Evolutionary conservation across 2,329 filamentous ascomycete species (phyloP), one percentile per base, ranked within the genome.

Genomic region (Arthrobotrys pseudoclavata): DNA sequence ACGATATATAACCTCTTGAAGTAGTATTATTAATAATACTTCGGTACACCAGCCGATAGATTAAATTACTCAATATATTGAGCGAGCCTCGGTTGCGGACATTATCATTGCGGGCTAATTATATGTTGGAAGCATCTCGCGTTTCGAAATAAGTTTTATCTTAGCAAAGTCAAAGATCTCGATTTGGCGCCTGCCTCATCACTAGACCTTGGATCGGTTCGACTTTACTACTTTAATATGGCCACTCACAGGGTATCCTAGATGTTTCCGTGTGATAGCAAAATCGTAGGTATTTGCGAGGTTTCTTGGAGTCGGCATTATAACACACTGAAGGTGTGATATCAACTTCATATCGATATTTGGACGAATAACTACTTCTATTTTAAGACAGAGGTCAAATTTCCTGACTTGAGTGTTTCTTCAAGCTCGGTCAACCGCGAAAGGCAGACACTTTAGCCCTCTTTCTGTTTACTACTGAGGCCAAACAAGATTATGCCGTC

Each of bases 121-220:
- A 57, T 63, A 15, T 31, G 45, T 18, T 45, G 37, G 42, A 50
- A 62, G 20, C 40, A 62, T n/a, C 29, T 63, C 53, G 22, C 20
- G 67, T 70, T 70, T 70, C 55, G 45, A 63, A 70, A 40, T 47
- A 26, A 15, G 42, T 45, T 61, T 69, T 62, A 47, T 47, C 55
- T 68, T 57, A 64, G 9, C 22, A 40, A 37, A 12, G n/a, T 1
- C 2, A 45, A 61, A 42, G 13, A 62, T 31, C 60, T 42, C 48
- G 48, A 42, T 47, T 63, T 50, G 47, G 20, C 12, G 47, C 47
- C 42, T 13, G 47, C 13, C 47, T 50, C 47, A 9, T 50, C 20
- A 13, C 10, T 20, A 18, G 13, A 47, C n/a, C 40, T 29, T 34
- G 20, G 24, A 31, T 70, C 42, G 67, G 37, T 34, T 70, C 45